phyloP scores from a whole-genome alignment of 2,329 filamentous ascomycete genomes.

The Cordyceps fumosorosea region DNA sequence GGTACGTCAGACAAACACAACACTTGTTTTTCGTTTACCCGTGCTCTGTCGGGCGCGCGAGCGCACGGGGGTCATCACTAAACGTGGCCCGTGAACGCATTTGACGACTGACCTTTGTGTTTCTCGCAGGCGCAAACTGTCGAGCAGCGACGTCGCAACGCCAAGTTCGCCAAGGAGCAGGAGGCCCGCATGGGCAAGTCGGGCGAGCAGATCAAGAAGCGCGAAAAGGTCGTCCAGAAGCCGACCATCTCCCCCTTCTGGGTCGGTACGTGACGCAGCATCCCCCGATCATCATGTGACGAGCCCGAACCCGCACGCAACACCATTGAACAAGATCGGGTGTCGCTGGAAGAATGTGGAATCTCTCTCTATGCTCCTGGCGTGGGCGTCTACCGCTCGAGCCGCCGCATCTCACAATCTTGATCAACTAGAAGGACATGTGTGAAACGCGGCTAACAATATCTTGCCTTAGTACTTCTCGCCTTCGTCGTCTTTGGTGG shows the following conservation, averaged over 20 bases:
- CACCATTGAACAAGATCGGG: not conserved
- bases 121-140: conserved; percentile 67
- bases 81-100: not conserved
- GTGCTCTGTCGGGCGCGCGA: not conserved
- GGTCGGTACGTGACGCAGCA: conserved; percentile 45
- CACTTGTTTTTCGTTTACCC: not conserved
- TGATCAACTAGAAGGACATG: not conserved
- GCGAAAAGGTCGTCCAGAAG: conserved; percentile 44
- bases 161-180: conserved; percentile 68
- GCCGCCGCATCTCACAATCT: not conserved
- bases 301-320: not conserved
- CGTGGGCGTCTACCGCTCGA: not conserved
- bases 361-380: not conserved
- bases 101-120: not conserved
- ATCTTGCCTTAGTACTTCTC: conserved; percentile 39
- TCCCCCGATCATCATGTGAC: not conserved
- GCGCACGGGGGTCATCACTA: not conserved
- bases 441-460: conserved; percentile 1
- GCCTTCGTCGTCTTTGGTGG: conserved; percentile 57
- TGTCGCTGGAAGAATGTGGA: not conserved
- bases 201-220: conserved; percentile 57
- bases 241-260: conserved; percentile 58
- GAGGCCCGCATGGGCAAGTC: conserved; percentile 70
- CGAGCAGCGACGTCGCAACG: conserved; percentile 74
- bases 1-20: not conserved